Evolutionary conservation across 148 eudicot genomes (phyloP).

Genomic region (Camellia sinensis): DNA sequence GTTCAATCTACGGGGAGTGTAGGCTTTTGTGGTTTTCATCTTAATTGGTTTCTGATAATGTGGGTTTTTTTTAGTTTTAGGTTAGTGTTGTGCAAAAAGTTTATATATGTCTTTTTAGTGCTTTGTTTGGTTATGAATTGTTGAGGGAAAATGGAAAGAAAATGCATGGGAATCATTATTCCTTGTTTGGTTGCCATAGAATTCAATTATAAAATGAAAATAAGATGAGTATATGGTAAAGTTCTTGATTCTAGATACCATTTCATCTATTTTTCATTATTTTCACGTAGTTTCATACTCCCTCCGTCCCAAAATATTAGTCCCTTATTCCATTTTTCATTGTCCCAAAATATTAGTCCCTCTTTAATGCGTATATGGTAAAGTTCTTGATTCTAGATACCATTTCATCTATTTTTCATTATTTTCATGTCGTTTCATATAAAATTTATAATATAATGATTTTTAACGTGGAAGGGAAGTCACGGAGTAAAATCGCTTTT

Average conservation of each 20-base stretch:
- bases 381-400: too few relatives aligned
- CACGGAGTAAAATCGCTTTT: not conserved
- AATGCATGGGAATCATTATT: not conserved
- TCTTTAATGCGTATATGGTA: too few relatives aligned
- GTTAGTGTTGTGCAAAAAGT: not conserved
- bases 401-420: too few relatives aligned
- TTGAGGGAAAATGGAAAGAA: not conserved
- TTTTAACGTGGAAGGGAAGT: too few relatives aligned
- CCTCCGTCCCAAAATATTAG: too few relatives aligned
- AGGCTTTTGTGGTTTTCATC: not conserved
- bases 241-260: not conserved
- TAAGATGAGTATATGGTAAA: too few relatives aligned
- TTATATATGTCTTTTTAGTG: not conserved
- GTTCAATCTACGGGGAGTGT: not conserved
- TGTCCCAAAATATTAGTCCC: too few relatives aligned
- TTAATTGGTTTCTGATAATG: not conserved
- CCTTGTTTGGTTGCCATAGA: not conserved
- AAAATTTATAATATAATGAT: too few relatives aligned
- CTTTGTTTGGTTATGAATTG: not conserved
- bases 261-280: not conserved
- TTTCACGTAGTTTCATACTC: not conserved
- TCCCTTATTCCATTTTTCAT: too few relatives aligned
- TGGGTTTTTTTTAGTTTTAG: not conserved
- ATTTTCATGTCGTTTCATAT: too few relatives aligned
- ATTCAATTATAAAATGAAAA: too few relatives aligned